Evolutionary conservation across 2,329 filamentous ascomycete genomes (phyloP).

Genomic region (Stagonosporopsis vannaccii): DNA sequence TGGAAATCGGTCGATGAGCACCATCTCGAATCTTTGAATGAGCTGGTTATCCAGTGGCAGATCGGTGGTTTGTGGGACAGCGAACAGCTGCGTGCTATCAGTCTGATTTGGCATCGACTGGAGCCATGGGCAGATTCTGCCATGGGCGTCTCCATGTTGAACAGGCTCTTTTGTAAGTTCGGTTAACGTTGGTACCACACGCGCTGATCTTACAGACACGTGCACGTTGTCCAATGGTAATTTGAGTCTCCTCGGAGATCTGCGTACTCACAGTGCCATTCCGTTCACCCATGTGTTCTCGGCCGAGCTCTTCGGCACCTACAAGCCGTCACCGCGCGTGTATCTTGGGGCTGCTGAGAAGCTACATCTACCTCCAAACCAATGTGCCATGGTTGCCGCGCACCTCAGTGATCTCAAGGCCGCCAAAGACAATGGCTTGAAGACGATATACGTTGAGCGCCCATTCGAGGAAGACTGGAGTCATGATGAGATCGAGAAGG

Average conservation of each 20-base stretch:
- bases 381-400: constrained; percentile 80
- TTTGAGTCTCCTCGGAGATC: constrained; percentile 68
- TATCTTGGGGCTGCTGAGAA: constrained; percentile 72
- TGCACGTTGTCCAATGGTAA: constrained; percentile 81
- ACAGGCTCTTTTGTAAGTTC: constrained; percentile 54
- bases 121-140: constrained; percentile 72
- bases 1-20: constrained; percentile 79
- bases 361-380: constrained; percentile 62
- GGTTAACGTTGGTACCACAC: not conserved
- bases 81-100: constrained; percentile 51
- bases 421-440: constrained; percentile 69
- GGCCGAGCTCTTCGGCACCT: constrained; percentile 74
- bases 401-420: constrained; percentile 74
- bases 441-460: constrained; percentile 78
- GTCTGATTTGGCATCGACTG: constrained; percentile 75
- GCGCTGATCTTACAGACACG: constrained; percentile 50
- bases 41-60: constrained; percentile 64
- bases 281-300: constrained; percentile 70
- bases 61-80: constrained; percentile 66
- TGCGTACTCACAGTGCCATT: constrained; percentile 65
- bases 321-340: constrained; percentile 74
- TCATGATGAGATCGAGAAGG: constrained; percentile 59
- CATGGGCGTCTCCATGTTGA: constrained; percentile 64
- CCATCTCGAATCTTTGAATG: constrained; percentile 67
- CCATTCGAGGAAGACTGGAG: constrained; percentile 69